Base-by-base conservation (phyloP, 192 early-diverging fungal genomes). In the Mortierella hygrophila region DNA sequence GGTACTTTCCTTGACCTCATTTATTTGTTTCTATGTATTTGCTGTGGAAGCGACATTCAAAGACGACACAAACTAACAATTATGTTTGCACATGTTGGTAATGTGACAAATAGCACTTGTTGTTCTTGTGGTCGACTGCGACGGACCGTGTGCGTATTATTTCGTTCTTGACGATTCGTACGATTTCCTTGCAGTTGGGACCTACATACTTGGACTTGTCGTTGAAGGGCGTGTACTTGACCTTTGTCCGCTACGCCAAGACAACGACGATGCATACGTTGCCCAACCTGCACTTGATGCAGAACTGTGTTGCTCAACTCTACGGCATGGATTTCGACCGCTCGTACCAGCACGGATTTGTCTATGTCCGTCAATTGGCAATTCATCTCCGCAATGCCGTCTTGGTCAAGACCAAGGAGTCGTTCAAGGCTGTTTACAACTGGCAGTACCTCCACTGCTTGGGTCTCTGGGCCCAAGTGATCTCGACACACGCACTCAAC, bases 361-460 rank as follows among this genome's bases (percentile, higher is more conserved):
- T 95, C 40, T 97, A 97, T 89, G 92, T 99, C 40, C 93, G 99
- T 41, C 97, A 99, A 89, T 89, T 99, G 71, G 99, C 97, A 8
- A 97, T 97, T 79, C 94, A 96, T 77, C 90, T 99, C 73, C 94
- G 99, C 80, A 94, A 93, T 76, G 96, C 97, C 23, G 96, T 98
- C 88, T 91, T 94, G 78, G 91, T 93, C 35, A 95, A 95, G 65
- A 96, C 94, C 49, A 96, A 92, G 92, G 95, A 98, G 81, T 94
- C 94, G 6, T 97, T 94, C 93, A 96, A 95, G 73, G 83, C 93
- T 11, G 96, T 99, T 55, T 98, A 98, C 92, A 97, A 97, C 91
- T 99, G 98, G 98, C 97, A 98, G 90, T 99, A 94, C 85, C 87
- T 99, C 73, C 97, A 98, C 89, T 96, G 94, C 76, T 89, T 99